Evolutionary conservation across 2,329 filamentous ascomycete genomes (phyloP).

Genomic region (Cytospora schulzeri): DNA sequence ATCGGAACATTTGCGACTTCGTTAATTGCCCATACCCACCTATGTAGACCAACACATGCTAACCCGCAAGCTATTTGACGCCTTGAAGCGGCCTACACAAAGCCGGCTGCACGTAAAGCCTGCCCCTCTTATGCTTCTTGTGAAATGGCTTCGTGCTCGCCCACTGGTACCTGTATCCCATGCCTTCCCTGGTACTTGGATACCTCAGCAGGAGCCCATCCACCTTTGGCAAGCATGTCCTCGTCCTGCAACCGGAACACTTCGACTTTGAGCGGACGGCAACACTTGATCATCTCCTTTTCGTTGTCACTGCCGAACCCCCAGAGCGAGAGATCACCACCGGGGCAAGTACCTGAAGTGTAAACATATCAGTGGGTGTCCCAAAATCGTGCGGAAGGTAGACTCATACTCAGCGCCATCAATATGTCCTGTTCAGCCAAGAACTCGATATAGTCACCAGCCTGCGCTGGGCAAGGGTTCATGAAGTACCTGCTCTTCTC

Average conservation of each 20-base stretch:
- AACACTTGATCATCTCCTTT: constrained; percentile 69
- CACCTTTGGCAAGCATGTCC: constrained; percentile 50
- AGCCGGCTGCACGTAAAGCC: neutral
- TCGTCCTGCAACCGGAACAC: constrained; percentile 65
- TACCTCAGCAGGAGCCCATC: constrained; percentile 63
- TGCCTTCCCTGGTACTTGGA: constrained; percentile 68
- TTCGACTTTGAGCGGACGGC: constrained; percentile 73
- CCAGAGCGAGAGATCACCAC: constrained; percentile 81
- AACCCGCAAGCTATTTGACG: too few species aligned
- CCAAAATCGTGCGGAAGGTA: constrained; percentile 18
- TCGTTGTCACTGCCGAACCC: constrained; percentile 72
- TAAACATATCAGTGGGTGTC: constrained; percentile 40
- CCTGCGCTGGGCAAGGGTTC: constrained; percentile 58
- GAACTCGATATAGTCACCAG: constrained; percentile 70
- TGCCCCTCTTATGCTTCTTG: neutral
- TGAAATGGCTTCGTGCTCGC: constrained; percentile 18
- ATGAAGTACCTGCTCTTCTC: constrained; percentile 76
- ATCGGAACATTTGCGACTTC: too few species aligned
- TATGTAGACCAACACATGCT: too few species aligned
- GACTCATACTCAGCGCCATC: constrained; percentile 52
- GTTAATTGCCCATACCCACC: too few species aligned
- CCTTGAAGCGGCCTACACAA: neutral
- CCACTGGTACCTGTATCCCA: constrained; percentile 51
- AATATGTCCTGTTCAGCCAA: constrained; percentile 78
- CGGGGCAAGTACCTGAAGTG: constrained; percentile 68